Conservation (phyloP, 495 filamentous ascomycete species). For the Aspergillus cristatus region DNA sequence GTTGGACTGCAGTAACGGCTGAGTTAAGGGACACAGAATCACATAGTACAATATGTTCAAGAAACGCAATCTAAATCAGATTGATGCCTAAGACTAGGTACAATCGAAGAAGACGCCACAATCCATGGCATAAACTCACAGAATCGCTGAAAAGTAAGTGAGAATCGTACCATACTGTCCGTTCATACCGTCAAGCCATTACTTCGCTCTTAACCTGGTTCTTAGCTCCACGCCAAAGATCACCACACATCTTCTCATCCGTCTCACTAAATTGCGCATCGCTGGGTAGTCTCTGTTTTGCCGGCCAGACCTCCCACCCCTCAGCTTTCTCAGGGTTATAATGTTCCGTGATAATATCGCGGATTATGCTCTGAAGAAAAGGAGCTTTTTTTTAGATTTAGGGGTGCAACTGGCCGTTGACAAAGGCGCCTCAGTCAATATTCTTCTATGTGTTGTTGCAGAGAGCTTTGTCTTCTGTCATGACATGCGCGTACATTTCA, state of each 20-base stretch:
- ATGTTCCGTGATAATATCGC: conserved; percentile 33
- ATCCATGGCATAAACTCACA: no score
- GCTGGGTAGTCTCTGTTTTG: conserved; percentile 17
- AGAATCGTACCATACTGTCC: not conserved
- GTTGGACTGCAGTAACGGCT: no score
- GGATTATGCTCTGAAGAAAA: conserved; percentile 36
- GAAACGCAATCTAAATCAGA: no score
- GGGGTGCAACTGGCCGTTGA: conserved; percentile 42
- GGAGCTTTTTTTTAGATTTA: conserved; percentile 38
- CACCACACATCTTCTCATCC: conserved; percentile 20
- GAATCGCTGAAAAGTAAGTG: no score
- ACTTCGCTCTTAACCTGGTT: conserved; percentile 13
- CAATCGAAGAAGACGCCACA: no score
- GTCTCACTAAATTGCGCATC: conserved; percentile 15
- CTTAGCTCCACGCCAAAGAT: conserved; percentile 17
- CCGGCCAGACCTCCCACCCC: conserved; percentile 36
- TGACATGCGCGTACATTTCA: conserved; percentile 28
- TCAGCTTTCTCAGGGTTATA: conserved; percentile 27
- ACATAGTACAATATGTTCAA: no score
- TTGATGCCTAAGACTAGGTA: no score
- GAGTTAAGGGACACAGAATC: no score
- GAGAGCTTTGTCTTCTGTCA: conserved; percentile 33
- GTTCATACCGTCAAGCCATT: conserved; percentile 9
- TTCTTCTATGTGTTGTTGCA: conserved; percentile 37
- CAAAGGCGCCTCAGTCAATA: conserved; percentile 35